phyloP scores from a whole-genome alignment of 176 grass and related monocot genomes.

The Carex myosuroides region DNA sequence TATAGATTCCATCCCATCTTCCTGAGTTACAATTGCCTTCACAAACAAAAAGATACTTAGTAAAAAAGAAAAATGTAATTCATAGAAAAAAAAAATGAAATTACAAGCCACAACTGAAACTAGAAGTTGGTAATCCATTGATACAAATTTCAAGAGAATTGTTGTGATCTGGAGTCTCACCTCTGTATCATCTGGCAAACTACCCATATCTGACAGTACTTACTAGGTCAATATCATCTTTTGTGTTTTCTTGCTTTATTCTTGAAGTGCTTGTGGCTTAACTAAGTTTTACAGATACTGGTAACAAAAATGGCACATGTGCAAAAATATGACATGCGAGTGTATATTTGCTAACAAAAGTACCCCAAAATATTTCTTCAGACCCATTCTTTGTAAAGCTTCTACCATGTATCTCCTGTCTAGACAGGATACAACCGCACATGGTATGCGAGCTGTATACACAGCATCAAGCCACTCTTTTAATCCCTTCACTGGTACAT shows the following conservation, averaged over 20 bases:
- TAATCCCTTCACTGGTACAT: slow-evolving; percentile 68
- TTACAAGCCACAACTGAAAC: not conserved
- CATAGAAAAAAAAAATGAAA: slow-evolving; percentile 14
- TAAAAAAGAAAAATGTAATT: not conserved
- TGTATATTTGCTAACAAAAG: slow-evolving; percentile 8
- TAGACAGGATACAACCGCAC: slow-evolving; percentile 71
- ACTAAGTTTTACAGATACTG: not conserved
- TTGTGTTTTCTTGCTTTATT: not conserved
- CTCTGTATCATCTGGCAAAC: not conserved
- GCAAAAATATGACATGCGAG: slow-evolving; percentile 15
- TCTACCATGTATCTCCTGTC: slow-evolving; percentile 79
- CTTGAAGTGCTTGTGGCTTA: not conserved
- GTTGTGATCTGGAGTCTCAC: not conserved
- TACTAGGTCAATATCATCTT: not conserved
- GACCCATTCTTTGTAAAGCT: slow-evolving; percentile 63
- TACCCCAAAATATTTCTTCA: slow-evolving; percentile 81
- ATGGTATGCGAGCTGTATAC: slow-evolving; percentile 76
- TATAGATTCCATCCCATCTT: slow-evolving; percentile 97
- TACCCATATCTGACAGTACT: not conserved
- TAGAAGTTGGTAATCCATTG: not conserved
- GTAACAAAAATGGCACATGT: not conserved
- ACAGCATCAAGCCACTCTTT: slow-evolving; percentile 92
- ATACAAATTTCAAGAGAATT: not conserved
- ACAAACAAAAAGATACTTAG: not conserved
- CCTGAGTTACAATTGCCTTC: slow-evolving; percentile 77